Base-by-base conservation (phyloP, 441 rosid species). In the Adansonia rubrostipa region DNA sequence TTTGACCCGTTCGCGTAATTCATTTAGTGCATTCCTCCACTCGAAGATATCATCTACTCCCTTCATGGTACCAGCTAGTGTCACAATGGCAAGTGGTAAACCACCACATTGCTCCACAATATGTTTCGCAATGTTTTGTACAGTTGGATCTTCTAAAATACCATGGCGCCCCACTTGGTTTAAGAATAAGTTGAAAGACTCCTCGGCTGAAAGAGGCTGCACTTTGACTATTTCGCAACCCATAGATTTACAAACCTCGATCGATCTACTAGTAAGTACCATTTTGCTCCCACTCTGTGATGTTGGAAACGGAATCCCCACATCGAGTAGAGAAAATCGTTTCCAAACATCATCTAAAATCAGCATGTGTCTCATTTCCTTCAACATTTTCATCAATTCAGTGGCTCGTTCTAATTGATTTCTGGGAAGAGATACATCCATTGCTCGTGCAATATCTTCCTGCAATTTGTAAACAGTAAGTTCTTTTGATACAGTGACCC, bases 281-380 rank as follows among this genome's bases (percentile, higher is more conserved):
- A 24, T 15, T 61, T 61, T 61, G 42, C n/a, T 61, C 42, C 66
- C 66, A 24, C 13, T 11, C 13, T 24, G 42, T 24, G 28, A 61
- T 64, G 76, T 60, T 53, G 85, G 61, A 78, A 60, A 76, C 47
- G 79, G 68, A 57, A 63, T 51, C 28, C 70, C 44, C 13, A 76
- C 45, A 61, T 73, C 61, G 14, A 45, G 75, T 66, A 77, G 78
- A 13, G 74, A 22, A 22, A 47, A 48, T 24, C 15, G 10, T 9
- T 51, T 15, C 53, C 19, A 65, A 14, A 36, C 70, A 65, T 65
- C 50, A 15, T 65, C 70, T 36, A 65, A 40, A 9, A 40, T 65
- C 70, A 65, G 44, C 4, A 64, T 48, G 40, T 36, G 13, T 40
- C 48, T 6, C 13, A 8, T 36, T 65, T 19, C 11, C 8, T 28